phyloP scores from a whole-genome alignment of 179 eudicot species.

The Amaranthus tricolor region DNA sequence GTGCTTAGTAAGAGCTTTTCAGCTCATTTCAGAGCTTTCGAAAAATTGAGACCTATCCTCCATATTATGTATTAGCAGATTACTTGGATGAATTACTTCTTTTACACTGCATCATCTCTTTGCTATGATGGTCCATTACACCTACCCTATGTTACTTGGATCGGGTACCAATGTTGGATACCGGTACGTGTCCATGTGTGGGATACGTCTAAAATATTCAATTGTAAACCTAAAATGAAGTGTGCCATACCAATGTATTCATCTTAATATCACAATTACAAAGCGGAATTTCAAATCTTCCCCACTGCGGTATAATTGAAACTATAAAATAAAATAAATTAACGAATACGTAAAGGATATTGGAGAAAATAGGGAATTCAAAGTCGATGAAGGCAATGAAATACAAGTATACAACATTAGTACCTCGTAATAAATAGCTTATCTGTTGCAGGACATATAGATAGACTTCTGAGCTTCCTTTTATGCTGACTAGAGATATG shows the following conservation, averaged over 20 bases:
- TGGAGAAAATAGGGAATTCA: background rate
- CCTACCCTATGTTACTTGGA: too few species aligned
- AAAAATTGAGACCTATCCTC: too few species aligned
- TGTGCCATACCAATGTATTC: background rate
- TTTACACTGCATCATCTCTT: too few species aligned
- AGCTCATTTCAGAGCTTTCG: too few species aligned
- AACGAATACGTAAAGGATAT: background rate
- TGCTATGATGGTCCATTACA: too few species aligned
- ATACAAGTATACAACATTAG: background rate
- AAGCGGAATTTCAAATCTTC: slow-evolving; percentile 4
- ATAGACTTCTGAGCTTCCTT: slow-evolving; percentile 87
- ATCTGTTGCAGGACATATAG: slow-evolving; percentile 71
- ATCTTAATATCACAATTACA: background rate
- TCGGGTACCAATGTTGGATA: too few species aligned
- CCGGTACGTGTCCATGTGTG: too few species aligned
- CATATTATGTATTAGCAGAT: too few species aligned
- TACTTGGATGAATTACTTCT: too few species aligned
- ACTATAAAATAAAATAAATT: slow-evolving; percentile 1
- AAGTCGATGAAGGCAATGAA: slow-evolving; percentile 1
- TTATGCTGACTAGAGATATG: slow-evolving; percentile 82
- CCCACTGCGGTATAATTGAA: background rate
- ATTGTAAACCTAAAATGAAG: too few species aligned
- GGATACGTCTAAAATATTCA: too few species aligned
- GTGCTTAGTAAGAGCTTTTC: too few species aligned
- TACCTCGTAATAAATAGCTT: slow-evolving; percentile 84